A percentile compares a stretch with the other conserved stretches of the same genome.
These are phyloP conservation scores for Cladosporium sp. DNA, from an alignment of 2,329 filamentous ascomycete genomes.

Conservation along the genomic window DNA sequence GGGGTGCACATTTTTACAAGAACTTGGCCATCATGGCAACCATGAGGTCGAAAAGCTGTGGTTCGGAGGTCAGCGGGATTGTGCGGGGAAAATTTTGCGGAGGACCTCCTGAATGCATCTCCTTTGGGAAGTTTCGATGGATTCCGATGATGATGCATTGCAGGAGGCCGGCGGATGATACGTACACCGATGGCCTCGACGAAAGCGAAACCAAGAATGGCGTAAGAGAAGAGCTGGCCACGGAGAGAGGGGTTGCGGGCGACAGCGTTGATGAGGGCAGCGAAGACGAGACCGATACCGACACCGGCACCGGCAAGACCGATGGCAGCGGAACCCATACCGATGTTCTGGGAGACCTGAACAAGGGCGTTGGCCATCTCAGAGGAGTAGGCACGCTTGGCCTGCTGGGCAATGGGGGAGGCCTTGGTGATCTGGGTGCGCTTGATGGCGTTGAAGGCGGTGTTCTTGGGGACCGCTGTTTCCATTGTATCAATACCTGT, in stretches of 20 bases:
- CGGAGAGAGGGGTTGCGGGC: conserved; percentile 92
- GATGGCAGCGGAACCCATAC: conserved; percentile 87
- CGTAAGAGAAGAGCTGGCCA: conserved; percentile 94
- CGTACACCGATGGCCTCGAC: conserved; percentile 77
- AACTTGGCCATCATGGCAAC: conserved; percentile 88
- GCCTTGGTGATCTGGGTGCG: conserved; percentile 58
- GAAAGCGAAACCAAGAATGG: conserved; percentile 94
- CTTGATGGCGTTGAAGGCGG: conserved; percentile 73
- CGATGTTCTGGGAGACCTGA: conserved; percentile 87
- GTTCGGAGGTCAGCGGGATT: conserved; percentile 1
- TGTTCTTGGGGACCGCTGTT: conserved; percentile 45
- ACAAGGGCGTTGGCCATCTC: conserved; percentile 87
- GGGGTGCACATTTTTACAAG: conserved; percentile 36
- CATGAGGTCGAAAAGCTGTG: conserved; percentile 76
- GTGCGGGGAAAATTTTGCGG: conserved; percentile 19
- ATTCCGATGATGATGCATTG: background rate
- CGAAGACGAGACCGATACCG: conserved; percentile 91
- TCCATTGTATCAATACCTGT: conserved; percentile 25
- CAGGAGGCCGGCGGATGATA: conserved; percentile 19
- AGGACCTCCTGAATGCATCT: conserved; percentile 17
- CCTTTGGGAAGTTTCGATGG: background rate
- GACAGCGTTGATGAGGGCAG: conserved; percentile 80
- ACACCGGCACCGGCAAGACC: conserved; percentile 92
- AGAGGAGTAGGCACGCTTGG: conserved; percentile 76
- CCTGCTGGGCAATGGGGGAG: conserved; percentile 55